A percentile compares a stretch with the other conserved stretches of the same genome.
Evolutionary conservation across 1,139 yeast species (phyloP).

Genomic region (Debaryomyces udenii): DNA sequence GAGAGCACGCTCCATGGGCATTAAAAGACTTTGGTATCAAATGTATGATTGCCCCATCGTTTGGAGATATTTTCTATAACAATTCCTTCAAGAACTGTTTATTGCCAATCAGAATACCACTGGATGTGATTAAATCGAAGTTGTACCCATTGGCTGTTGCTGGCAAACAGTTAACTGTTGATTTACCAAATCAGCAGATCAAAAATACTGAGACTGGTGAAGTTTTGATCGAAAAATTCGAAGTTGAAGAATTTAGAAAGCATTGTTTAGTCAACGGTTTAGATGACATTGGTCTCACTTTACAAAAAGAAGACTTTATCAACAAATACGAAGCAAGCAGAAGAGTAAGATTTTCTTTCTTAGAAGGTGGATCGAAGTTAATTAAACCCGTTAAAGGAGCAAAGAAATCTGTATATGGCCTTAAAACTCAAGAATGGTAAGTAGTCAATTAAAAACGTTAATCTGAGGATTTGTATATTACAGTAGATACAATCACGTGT

Average conservation of each 20-base stretch:
- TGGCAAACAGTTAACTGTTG: conserved; percentile 74
- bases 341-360: conserved; percentile 80
- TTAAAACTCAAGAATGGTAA: conserved; percentile 80
- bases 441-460: background rate
- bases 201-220: conserved; percentile 65
- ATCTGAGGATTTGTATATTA: background rate
- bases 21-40: conserved; percentile 95
- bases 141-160: conserved; percentile 77
- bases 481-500: conserved; percentile 1
- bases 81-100: conserved; percentile 95
- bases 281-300: conserved; percentile 94
- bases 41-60: conserved; percentile 94
- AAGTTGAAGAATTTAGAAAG: conserved; percentile 88
- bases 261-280: conserved; percentile 93
- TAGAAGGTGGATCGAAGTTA: conserved; percentile 80
- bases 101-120: conserved; percentile 85
- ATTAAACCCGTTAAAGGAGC: conserved; percentile 70
- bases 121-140: conserved; percentile 67
- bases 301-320: conserved; percentile 84
- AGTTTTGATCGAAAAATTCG: conserved; percentile 78
- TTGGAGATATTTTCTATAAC: conserved; percentile 97
- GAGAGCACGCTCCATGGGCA: conserved; percentile 99
- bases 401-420: conserved; percentile 70
- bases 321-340: conserved; percentile 73
- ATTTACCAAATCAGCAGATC: conserved; percentile 84